Evolutionary conservation across 306 rosid genomes (phyloP), one percentile per base, ranked within the genome.

Genomic region (Prunus mongolica): DNA sequence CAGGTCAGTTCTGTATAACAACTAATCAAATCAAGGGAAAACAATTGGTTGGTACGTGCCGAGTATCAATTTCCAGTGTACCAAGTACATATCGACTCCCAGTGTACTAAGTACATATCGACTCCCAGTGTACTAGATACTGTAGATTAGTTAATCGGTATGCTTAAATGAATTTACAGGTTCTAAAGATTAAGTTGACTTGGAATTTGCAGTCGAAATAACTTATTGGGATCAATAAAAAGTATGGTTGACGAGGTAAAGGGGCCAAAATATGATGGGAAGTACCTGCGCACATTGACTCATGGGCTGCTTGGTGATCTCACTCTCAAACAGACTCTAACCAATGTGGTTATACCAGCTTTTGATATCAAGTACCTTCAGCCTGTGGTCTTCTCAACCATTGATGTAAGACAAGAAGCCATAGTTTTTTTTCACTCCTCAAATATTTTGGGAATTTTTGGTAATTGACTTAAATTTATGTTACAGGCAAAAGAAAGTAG

Each of bases 261-360:
- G 22, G 90, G 90, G 44, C 88, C 90, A 0, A 86, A 76, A 28
- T 86, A 86, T 34, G 86, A 84, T 24, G 88, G 90, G 22, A 73
- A 73, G 58, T 66, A 79, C 66, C 79, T 84, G 12, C 82, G 72
- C 15, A 20, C 65, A 3, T 12, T 86, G 63, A 54, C 25, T 7
- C 73, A 57, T 2, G 61, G 32, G 22, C 47, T 83, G 24, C 78
- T 86, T 6, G 89, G 89, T 9, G 68, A 78, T 0, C 76, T 86
- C 38, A 83, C 84, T 63, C 27, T 86, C 60, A 86, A 73, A 9
- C 74, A 86, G 18, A 81, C 86, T 18, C 65, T 86, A 20, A 60
- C 84, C 15, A 69, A 81, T 34, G 81, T 86, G 7, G 61, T 86
- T n/a, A 76, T 86, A 27, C 88, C 90, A 9, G 50, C 82, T 18